These are phyloP conservation scores for Xylariaceae sp. DNA, from an alignment of 2,329 filamentous ascomycete species.

Conservation along the genomic window DNA sequence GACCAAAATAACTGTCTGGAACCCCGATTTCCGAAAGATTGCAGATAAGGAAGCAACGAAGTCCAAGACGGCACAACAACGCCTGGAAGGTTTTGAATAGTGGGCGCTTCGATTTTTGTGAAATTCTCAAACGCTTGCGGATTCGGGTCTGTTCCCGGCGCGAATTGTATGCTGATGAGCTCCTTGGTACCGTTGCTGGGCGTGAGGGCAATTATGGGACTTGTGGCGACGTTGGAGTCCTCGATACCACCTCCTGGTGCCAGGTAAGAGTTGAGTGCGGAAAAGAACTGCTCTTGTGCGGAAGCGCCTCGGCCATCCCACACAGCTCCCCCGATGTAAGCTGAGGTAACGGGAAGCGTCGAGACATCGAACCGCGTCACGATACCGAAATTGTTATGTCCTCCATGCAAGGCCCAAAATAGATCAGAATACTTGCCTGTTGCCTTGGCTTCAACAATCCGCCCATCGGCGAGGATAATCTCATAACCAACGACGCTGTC, in stretches of 20 bases:
- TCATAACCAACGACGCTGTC: slow-evolving; percentile 40
- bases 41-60: not conserved
- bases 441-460: slow-evolving; percentile 29
- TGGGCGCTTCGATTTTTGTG: slow-evolving; percentile 10
- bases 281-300: slow-evolving; percentile 5
- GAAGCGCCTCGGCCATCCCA: slow-evolving; percentile 5
- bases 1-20: slow-evolving; percentile 2
- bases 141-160: slow-evolving; percentile 6
- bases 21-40: slow-evolving; percentile 2
- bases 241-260: slow-evolving; percentile 19
- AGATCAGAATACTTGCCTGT: slow-evolving; percentile 36
- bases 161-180: slow-evolving; percentile 11
- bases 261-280: slow-evolving; percentile 16
- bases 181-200: slow-evolving; percentile 11
- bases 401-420: slow-evolving; percentile 44
- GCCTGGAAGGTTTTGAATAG: slow-evolving; percentile 1
- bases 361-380: slow-evolving; percentile 34
- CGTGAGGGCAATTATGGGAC: slow-evolving; percentile 12
- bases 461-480: slow-evolving; percentile 39
- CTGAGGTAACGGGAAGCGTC: slow-evolving; percentile 22
- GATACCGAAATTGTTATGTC: slow-evolving; percentile 44
- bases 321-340: slow-evolving; percentile 11
- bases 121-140: slow-evolving; percentile 20
- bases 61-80: slow-evolving; percentile 3
- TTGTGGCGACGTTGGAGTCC: slow-evolving; percentile 18